Evolutionary conservation across 2,329 filamentous ascomycete genomes (phyloP).

Genomic region (Pyricularia sp.): DNA sequence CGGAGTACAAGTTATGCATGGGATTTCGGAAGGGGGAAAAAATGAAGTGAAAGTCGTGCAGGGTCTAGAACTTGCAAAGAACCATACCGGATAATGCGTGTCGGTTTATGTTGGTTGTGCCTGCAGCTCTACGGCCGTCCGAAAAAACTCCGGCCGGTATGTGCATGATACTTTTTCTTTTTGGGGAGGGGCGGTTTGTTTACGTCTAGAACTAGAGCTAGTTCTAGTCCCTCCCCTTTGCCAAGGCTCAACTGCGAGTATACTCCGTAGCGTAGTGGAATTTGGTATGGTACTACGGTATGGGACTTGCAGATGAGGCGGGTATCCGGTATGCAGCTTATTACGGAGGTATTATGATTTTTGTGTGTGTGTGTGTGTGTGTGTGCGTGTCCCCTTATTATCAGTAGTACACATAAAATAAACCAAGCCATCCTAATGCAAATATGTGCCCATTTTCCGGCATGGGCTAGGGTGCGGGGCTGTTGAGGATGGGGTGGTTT

Average conservation of each 20-base stretch:
- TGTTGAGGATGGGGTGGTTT: background rate
- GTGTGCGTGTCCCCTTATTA: background rate
- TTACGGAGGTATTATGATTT: no score
- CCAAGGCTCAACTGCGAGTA: background rate
- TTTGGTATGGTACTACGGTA: background rate
- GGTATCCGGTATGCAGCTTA: background rate
- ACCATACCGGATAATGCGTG: background rate
- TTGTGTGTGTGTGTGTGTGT: background rate
- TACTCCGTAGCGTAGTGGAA: no score
- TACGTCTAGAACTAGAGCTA: background rate
- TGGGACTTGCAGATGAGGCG: background rate
- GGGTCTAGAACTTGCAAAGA: background rate
- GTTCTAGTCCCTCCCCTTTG: no score
- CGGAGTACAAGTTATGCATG: background rate
- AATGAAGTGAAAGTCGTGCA: background rate
- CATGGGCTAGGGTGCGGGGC: background rate
- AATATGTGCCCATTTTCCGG: background rate
- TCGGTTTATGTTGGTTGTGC: background rate
- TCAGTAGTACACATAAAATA: background rate
- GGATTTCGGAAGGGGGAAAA: background rate
- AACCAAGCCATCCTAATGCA: background rate
- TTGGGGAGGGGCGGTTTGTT: background rate
- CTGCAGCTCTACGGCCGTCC: background rate
- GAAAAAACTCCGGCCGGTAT: background rate
- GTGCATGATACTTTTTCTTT: background rate